These are phyloP conservation scores for Trichophyton simii DNA, from an alignment of 2,329 filamentous ascomycete species.

Conservation along the genomic window DNA sequence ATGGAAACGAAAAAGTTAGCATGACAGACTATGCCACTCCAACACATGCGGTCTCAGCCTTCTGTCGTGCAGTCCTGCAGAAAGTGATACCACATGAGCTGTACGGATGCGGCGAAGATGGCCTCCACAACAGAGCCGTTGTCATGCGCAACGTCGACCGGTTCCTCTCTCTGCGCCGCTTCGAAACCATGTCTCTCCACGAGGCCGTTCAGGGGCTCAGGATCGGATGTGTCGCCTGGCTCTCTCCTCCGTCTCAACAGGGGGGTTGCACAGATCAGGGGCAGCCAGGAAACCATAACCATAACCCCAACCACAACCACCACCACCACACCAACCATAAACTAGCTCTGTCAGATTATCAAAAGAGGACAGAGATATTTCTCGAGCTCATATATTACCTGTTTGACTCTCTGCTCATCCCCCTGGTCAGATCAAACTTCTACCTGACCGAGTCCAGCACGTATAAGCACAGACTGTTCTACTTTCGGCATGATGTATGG, in stretches of 20 bases:
- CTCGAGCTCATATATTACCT: constrained; percentile 81
- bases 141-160: constrained; percentile 59
- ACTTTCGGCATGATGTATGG: constrained; percentile 93
- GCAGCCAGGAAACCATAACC: no score
- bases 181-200: constrained; percentile 69
- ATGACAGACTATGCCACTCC: constrained; percentile 59
- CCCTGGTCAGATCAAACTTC: constrained; percentile 75
- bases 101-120: constrained; percentile 51
- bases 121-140: constrained; percentile 46
- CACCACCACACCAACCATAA: neutral
- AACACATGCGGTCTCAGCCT: constrained; percentile 60
- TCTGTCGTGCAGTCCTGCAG: constrained; percentile 63
- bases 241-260: constrained; percentile 36
- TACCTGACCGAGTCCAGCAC: constrained; percentile 84
- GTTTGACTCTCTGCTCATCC: constrained; percentile 83
- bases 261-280: constrained; percentile 33
- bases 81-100: constrained; percentile 63
- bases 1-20: constrained; percentile 12
- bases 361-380: constrained; percentile 67
- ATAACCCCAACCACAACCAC: no score
- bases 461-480: constrained; percentile 73
- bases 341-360: constrained; percentile 55
- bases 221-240: constrained; percentile 60
- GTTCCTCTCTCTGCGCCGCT: constrained; percentile 66
- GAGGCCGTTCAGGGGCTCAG: constrained; percentile 64